Evolutionary conservation across 768 basidiomycete species (phyloP).

Genomic region (Nevesoporus exiguus): DNA sequence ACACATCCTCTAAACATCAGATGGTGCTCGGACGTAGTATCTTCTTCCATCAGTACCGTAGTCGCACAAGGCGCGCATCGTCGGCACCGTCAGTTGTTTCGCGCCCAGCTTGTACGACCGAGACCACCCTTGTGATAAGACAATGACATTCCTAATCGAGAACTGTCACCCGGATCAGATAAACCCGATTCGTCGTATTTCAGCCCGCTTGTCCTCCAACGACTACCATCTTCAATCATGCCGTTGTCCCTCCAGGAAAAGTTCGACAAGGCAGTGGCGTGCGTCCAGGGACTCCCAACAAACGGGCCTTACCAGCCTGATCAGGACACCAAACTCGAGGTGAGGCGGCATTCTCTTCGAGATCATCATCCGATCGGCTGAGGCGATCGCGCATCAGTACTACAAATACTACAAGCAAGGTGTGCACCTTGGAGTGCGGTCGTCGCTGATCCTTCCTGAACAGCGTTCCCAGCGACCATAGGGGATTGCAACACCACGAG

Average conservation of each 20-base stretch:
- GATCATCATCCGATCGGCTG: constrained; percentile 8
- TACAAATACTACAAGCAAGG: constrained; percentile 95
- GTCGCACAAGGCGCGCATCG: background rate
- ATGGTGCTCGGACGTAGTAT: constrained; percentile 11
- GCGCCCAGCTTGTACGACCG: background rate
- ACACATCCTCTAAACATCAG: constrained; percentile 8
- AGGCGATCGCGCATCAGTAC: constrained; percentile 54
- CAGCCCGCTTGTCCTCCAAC: background rate
- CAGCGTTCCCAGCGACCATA: constrained; percentile 52
- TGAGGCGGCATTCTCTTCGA: constrained; percentile 38
- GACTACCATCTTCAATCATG: constrained; percentile 40
- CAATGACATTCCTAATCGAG: constrained; percentile 14
- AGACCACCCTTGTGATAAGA: constrained; percentile 7
- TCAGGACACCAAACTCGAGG: constrained; percentile 73
- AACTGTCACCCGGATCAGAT: constrained; percentile 16
- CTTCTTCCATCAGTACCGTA: background rate
- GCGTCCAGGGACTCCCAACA: constrained; percentile 68
- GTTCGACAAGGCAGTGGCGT: constrained; percentile 72
- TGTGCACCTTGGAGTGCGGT: constrained; percentile 25
- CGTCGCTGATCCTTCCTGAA: background rate
- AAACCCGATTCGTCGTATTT: constrained; percentile 1
- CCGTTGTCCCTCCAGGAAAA: constrained; percentile 44
- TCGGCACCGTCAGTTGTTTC: background rate
- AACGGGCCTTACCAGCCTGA: constrained; percentile 68
- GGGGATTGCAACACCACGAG: constrained; percentile 66